Base-by-base conservation (phyloP, 2,329 filamentous ascomycete species). In the Penicillium sp. region DNA sequence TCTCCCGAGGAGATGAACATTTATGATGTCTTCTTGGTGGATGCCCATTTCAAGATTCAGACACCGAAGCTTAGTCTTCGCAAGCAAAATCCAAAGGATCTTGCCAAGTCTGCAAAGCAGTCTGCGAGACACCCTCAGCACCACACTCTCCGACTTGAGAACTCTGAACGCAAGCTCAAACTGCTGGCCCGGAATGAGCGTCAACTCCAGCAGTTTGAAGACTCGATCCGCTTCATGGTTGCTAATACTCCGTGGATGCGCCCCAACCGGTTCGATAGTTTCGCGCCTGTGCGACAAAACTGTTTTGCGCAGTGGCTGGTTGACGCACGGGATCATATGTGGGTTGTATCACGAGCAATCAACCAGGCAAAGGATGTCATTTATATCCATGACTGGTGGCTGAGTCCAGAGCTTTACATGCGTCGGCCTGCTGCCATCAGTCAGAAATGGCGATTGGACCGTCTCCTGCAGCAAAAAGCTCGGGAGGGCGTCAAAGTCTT, bases 331-430 rank as follows among this genome's bases (percentile, higher is more conserved):
- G 94, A 99, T 72, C 95, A 97, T 79, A 97, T 97, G 93, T 99
- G 94, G 94, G 96, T 97, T 72, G 92, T 97, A 8, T 97, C 93
- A 11, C 86, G 93, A 62, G 94, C 94, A 13, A 95, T 99, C 68
- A 94, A 91, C 71, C 96, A 97, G 86, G 94, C 94, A 9, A 91
- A 91, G 68, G 94, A 97, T 77, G 93, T 97, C 60, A 93, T 99
- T 66, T 97, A 97, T 75, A 97, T 99, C 61, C 94, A 99, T 72
- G 94, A 97, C 74, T 99, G 94, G 94, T 99, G 94, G 94, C 78
- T 99, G 40, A 97, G 91, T 66, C 94, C 94, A 1, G 93, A 99
- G 75, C 79, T 99, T 44, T 99, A 99, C 77, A 88, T 97, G 87
- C 86, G 94, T 59, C 85, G 94, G 57, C 94, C 94, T 52, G 90